Evolutionary conservation across 176 grass and related monocot genomes (phyloP).

Genomic region (Aegilops tauschii): DNA sequence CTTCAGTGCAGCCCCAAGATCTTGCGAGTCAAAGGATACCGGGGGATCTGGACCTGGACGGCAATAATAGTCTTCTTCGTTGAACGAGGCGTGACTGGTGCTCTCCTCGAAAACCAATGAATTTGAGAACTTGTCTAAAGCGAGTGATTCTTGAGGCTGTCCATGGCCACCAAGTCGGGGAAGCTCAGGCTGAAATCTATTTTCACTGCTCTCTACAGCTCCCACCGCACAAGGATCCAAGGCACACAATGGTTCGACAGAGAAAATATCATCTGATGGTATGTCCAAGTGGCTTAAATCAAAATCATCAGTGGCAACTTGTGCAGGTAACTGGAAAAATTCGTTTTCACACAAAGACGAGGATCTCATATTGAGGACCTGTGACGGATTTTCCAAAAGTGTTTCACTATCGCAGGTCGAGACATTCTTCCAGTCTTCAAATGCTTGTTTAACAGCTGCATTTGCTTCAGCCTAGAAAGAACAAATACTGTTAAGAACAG

Average conservation of each 20-base stretch:
- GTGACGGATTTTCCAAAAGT: conserved; percentile 26
- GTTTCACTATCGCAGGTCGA: conserved; percentile 43
- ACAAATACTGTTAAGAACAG: conserved; percentile 15
- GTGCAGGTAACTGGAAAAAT: conserved; percentile 41
- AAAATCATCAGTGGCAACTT: conserved; percentile 42
- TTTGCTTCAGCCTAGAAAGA: conserved; percentile 63
- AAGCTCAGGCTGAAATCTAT: conserved; percentile 31
- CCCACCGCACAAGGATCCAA: conserved; percentile 28
- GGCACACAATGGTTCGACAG: conserved; percentile 29
- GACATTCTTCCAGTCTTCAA: conserved; percentile 69
- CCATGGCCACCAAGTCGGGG: conserved; percentile 10
- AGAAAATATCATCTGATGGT: conserved; percentile 60
- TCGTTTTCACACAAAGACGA: conserved; percentile 36
- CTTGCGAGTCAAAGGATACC: conserved; percentile 54
- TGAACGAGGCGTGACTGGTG: conserved; percentile 35
- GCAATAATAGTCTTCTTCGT: conserved; percentile 24
- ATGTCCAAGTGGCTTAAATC: conserved; percentile 46
- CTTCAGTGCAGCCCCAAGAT: conserved; percentile 58
- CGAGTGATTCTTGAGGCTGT: conserved; percentile 14
- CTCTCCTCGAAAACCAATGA: conserved; percentile 56
- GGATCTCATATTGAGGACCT: conserved; percentile 38
- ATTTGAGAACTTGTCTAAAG: conserved; percentile 49
- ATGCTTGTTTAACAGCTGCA: conserved; percentile 60
- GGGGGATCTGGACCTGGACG: conserved; percentile 44
- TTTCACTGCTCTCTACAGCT: conserved; percentile 22